Percentiles rank a stretch among this genome's conserved stretches.
Conservation (phyloP, 345 rosid genomes). For the Salix viminalis region DNA sequence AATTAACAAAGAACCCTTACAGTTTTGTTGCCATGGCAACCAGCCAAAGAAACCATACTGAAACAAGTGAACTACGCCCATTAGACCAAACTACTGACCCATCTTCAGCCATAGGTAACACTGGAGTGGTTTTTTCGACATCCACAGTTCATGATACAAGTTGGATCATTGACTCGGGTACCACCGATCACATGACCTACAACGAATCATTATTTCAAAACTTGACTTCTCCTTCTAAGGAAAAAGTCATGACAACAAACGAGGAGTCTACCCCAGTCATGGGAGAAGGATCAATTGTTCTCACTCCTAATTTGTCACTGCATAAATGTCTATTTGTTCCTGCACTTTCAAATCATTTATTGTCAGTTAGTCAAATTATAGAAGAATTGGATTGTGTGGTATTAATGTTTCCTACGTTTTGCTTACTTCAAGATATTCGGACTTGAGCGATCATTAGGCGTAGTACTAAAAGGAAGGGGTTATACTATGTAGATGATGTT, state of each 20-base stretch:
- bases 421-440: not conserved
- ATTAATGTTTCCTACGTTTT: not conserved
- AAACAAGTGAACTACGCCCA: not conserved
- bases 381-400: constrained; percentile 5
- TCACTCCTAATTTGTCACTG: too few relatives aligned
- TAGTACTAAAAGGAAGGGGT: too few relatives aligned
- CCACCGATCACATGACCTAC: not conserved
- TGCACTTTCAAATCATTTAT: not conserved
- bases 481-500: too few relatives aligned
- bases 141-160: not conserved
- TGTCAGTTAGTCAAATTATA: not conserved
- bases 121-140: not conserved
- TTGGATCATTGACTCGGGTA: not conserved
- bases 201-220: too few relatives aligned
- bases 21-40: not conserved
- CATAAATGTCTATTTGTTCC: too few relatives aligned
- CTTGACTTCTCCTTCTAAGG: too few relatives aligned
- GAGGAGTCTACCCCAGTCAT: too few relatives aligned
- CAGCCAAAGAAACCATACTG: not conserved
- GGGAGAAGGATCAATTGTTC: too few relatives aligned
- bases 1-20: not conserved
- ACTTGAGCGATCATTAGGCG: too few relatives aligned
- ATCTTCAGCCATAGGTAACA: not conserved
- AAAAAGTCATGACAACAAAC: too few relatives aligned
- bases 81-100: not conserved